Evolutionary conservation across 305 asterid species (phyloP), one percentile per base, ranked within the genome.

Genomic region (Fraxinus latifolia): DNA sequence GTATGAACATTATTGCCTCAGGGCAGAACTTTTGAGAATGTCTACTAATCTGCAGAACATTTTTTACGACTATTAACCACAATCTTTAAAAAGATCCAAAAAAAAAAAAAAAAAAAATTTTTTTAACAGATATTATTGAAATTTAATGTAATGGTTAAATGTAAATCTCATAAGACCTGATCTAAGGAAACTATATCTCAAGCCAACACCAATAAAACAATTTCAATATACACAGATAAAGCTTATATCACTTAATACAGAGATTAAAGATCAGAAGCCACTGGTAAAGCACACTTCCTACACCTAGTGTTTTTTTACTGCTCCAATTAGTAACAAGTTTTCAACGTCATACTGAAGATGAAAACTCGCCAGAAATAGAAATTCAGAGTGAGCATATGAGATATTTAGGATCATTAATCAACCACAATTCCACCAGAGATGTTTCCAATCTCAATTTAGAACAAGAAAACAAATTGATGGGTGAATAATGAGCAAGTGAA

Each of bases 1-100:
- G 92, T 9, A 94, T 83, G 85, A 93, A 96, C 8, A 89, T 81
- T 83, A 96, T 81, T 31, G 97, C 97, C 92, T 94, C 99, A 0
- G 98, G 97, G 83, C 93, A 96, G 31, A 86, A 90, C 84, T 93
- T 94, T 34, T 84, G 84, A 29, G 98, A 94, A 82, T 93, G 97
- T 75, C 86, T 85, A 74, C 88, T n/a, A 82, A 90, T 85, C 97
- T 96, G 91, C 85, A 86, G 32, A 29, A 81, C 2, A 81, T 73
- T 77, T 74, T 39, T 34, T 17, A 77, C 73, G 11, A 15, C 15
- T 31, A 83, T 72, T 19, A 37, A 23, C 50, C 78, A 67, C 7
- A 72, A 62, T 62, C 31, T 21, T 62, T 23, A 62, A 17, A 62
- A 60, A 36, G 62, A 79, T 77, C 29, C 29, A 27, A 27, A 39